Conservation (phyloP, 768 basidiomycete species). For the Vararia minispora region DNA sequence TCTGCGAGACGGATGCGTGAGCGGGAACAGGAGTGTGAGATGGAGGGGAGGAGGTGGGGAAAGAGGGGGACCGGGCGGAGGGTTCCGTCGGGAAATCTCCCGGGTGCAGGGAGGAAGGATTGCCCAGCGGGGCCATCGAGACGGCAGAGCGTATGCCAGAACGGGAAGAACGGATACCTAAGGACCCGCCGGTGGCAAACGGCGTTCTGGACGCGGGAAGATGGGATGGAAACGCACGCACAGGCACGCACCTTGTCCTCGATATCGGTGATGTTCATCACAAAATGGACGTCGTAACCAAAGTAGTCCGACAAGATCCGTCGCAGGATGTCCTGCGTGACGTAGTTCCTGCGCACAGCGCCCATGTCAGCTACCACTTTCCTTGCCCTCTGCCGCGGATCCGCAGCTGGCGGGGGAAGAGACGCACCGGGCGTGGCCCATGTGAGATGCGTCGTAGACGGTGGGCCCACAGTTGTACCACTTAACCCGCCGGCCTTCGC, state of each 20-base stretch:
- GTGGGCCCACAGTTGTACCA: conserved; percentile 99
- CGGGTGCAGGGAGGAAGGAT: no score
- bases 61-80: no score
- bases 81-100: no score
- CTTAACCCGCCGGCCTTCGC: conserved; percentile 64
- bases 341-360: conserved; percentile 66
- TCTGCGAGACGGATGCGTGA: conserved; percentile 54
- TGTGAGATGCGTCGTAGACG: conserved; percentile 95
- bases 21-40: no score
- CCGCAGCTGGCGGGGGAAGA: neutral
- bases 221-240: no score
- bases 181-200: no score
- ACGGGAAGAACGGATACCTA: conserved; percentile 12
- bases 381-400: no score
- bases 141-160: no score
- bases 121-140: no score
- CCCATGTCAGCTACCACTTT: conserved; percentile 1
- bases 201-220: no score
- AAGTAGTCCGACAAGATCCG: conserved; percentile 93
- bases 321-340: conserved; percentile 86
- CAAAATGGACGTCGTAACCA: conserved; percentile 94
- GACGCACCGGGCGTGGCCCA: conserved; percentile 90
- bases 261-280: conserved; percentile 99
- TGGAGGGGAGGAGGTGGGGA: no score
- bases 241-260: conserved; percentile 98